phyloP scores from a whole-genome alignment of 2,329 filamentous ascomycete species.

The Monosporascus sp. region DNA sequence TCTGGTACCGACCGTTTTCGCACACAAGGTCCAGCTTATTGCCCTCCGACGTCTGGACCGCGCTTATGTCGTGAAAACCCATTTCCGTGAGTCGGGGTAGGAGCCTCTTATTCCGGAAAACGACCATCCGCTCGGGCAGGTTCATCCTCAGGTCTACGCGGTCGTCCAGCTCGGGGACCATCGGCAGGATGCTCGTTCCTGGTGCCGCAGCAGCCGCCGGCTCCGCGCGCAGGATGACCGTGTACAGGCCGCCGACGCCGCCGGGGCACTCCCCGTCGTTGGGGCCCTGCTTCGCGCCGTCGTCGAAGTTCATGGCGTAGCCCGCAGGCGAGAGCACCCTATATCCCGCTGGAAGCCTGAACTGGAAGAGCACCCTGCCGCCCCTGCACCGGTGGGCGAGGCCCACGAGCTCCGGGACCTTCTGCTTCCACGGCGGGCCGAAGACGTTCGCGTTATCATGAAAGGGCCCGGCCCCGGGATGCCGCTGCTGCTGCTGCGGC shows the following conservation, averaged over 20 bases:
- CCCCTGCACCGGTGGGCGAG: not conserved
- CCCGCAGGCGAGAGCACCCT: not conserved
- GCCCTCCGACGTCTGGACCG: not conserved
- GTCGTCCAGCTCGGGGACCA: not conserved
- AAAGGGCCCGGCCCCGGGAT: not conserved
- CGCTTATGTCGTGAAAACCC: not conserved
- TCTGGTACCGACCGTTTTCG: not conserved
- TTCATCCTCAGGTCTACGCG: not conserved
- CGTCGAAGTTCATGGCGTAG: constrained; percentile 1
- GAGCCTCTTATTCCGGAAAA: not conserved
- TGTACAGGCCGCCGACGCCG: not conserved
- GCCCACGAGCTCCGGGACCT: not conserved
- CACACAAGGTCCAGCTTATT: not conserved
- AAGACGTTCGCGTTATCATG: not conserved
- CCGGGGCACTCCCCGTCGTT: not conserved
- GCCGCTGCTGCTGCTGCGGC: not conserved
- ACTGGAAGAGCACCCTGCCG: not conserved
- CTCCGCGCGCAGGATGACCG: not conserved
- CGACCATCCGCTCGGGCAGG: not conserved
- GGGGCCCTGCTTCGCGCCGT: not conserved
- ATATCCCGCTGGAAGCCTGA: not conserved
- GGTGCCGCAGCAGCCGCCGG: not conserved
- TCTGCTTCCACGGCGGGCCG: not conserved
- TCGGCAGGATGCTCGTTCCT: not conserved
- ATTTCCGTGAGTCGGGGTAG: not conserved